Conservation (phyloP, 257 asterid species). For the Przewalskia tangutica region DNA sequence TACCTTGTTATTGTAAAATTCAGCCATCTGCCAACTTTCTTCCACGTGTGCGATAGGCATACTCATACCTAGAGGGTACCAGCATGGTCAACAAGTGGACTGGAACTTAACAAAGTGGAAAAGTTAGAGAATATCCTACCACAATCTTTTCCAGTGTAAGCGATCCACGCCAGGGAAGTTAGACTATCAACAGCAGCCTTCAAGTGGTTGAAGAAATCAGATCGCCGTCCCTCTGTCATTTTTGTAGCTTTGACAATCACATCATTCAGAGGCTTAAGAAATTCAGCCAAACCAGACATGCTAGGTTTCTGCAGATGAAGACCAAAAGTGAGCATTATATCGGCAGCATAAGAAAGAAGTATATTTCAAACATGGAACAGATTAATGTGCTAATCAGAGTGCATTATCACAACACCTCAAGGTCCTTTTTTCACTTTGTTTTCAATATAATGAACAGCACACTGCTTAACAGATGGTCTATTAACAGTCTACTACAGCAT, state of each 20-base stretch:
- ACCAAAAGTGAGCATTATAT: conserved; percentile 1
- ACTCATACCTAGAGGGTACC: conserved; percentile 61
- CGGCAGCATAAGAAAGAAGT: neutral
- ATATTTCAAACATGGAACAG: neutral
- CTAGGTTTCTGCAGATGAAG: conserved; percentile 72
- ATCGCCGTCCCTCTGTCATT: conserved; percentile 76
- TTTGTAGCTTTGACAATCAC: conserved; percentile 57
- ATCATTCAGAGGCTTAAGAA: conserved; percentile 82
- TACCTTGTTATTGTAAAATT: conserved; percentile 90
- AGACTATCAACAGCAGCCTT: conserved; percentile 91
- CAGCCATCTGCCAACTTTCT: conserved; percentile 99
- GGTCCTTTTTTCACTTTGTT: neutral
- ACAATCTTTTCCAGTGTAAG: conserved; percentile 85
- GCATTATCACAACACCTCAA: neutral
- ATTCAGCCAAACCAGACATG: conserved; percentile 60
- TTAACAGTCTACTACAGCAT: neutral
- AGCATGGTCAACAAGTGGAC: conserved; percentile 1
- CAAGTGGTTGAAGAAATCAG: conserved; percentile 77
- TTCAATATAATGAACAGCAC: neutral
- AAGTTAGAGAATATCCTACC: conserved; percentile 31
- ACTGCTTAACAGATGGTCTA: neutral
- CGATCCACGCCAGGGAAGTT: conserved; percentile 82
- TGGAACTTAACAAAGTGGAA: neutral
- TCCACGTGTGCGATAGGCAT: conserved; percentile 97
- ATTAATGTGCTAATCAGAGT: neutral